phyloP scores from a whole-genome alignment of 495 filamentous ascomycete species.

The Cercophora samala region DNA sequence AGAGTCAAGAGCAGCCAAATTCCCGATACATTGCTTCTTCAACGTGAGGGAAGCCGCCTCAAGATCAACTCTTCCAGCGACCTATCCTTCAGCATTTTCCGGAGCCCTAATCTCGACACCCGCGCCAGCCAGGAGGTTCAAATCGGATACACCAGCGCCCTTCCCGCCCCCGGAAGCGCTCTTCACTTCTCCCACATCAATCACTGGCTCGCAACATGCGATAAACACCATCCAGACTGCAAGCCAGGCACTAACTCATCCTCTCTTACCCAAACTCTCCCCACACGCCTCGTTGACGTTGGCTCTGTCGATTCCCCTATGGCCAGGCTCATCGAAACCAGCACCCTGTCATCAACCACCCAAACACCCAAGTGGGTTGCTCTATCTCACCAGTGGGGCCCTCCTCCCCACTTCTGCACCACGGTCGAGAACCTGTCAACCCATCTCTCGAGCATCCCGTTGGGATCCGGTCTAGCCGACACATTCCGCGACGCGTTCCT shows the following conservation, averaged over 20 bases:
- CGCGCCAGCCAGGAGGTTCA: neutral
- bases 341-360: neutral
- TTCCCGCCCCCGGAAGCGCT: neutral
- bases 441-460: slow-evolving; percentile 12
- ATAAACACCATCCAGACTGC: neutral
- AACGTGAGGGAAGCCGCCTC: neutral
- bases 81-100: neutral
- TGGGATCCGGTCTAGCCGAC: slow-evolving; percentile 9
- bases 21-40: neutral
- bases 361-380: neutral
- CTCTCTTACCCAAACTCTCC: neutral
- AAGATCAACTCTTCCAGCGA: neutral
- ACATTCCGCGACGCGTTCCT: slow-evolving; percentile 25
- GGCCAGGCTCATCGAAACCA: neutral
- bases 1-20: neutral
- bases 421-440: neutral
- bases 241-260: neutral
- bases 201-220: slow-evolving; percentile 2
- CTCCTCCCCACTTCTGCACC: slow-evolving; percentile 6
- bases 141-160: slow-evolving; percentile 1
- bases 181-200: neutral
- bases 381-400: slow-evolving; percentile 8
- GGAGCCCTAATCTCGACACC: slow-evolving; percentile 1
- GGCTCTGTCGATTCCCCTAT: neutral
- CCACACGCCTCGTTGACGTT: slow-evolving; percentile 4